Base-by-base conservation (phyloP, 2,329 filamentous ascomycete genomes). In the Cercospora beticola region DNA sequence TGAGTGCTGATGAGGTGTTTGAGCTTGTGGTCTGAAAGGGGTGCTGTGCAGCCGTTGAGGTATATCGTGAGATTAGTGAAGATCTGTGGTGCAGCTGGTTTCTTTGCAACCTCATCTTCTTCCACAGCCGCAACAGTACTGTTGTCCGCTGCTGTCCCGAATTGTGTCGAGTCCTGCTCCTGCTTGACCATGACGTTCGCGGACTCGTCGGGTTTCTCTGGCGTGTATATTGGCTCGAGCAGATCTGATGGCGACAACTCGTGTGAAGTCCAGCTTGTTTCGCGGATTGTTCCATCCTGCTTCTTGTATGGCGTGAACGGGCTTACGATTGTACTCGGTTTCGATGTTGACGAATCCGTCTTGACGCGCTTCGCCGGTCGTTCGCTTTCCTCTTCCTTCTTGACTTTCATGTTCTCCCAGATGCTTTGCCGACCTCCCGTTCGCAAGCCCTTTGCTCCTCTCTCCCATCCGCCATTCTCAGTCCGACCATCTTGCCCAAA, bases 31-130 rank as follows among this genome's bases (percentile, higher is more conserved):
- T 97, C 94, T 14, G 92, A 96, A 70, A 97, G 86, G 26, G 94
- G 93, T 68, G 89, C 86, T 2, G 93, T 97, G 73, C 91, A 94
- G 69, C 93, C 93, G 79, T 97, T 97, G 79, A 97, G 86, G 81
- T 94, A 95, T 74, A 97, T 86, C 62, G 87, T 89, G 23, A 93
- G 85, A 16, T 89, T 87, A 56, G 86, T 81, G 77, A 97, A 77
- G 57, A 78, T 74, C 54, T 76, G 76, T 6, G 76, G 74, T 52
- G 66, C 49, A 36, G 66, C 40, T 8, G 63, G 59, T 62, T 23
- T 28, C 16, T 52, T 49, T 62, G 21, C 46, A 14, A 63, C 60
- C 14, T 61, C 28, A 2, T 33, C 18, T 59, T 56, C 62, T 14
- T 31, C 7, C 0, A 3, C 18, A 1, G 52, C 54, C 3, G 33